Conservation (phyloP, 768 basidiomycete species). For the Hypsizygus marmoreus region DNA sequence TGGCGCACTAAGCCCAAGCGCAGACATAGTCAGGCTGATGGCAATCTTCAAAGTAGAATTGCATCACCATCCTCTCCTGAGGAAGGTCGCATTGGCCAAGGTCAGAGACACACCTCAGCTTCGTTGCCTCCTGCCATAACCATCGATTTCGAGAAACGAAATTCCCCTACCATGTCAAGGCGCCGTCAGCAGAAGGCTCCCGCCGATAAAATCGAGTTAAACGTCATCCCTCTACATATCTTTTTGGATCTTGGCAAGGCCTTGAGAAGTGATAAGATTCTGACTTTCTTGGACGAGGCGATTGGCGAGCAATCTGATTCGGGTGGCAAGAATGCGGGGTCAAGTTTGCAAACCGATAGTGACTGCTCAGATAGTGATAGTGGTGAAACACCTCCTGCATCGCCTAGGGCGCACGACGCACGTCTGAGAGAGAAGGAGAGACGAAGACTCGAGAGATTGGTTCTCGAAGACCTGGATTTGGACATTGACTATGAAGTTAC, state of each 20-base stretch:
- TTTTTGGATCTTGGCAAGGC: slow-evolving; percentile 66
- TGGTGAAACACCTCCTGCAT: slow-evolving; percentile 39
- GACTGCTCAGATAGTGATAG: slow-evolving; percentile 23
- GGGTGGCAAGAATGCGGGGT: background rate
- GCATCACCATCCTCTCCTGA: slow-evolving; percentile 14
- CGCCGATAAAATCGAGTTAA: slow-evolving; percentile 36
- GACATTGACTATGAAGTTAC: slow-evolving; percentile 44
- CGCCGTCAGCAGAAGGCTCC: background rate
- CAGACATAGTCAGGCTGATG: slow-evolving; percentile 19
- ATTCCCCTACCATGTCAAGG: background rate
- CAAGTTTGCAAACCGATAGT: slow-evolving; percentile 9
- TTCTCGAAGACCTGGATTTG: slow-evolving; percentile 62
- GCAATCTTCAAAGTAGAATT: background rate
- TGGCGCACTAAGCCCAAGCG: slow-evolving; percentile 57
- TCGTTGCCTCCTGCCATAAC: slow-evolving; percentile 11
- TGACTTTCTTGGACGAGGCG: slow-evolving; percentile 53
- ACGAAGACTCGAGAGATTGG: slow-evolving; percentile 46
- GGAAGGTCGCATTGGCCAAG: background rate
- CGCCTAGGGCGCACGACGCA: slow-evolving; percentile 25
- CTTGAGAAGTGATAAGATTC: slow-evolving; percentile 37
- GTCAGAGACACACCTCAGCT: background rate
- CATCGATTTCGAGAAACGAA: slow-evolving; percentile 2
- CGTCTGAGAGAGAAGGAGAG: slow-evolving; percentile 38
- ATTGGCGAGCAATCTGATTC: slow-evolving; percentile 4
- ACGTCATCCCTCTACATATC: slow-evolving; percentile 67